Evolutionary conservation across 768 basidiomycete genomes (phyloP).

Genomic region (Calocera cornea): DNA sequence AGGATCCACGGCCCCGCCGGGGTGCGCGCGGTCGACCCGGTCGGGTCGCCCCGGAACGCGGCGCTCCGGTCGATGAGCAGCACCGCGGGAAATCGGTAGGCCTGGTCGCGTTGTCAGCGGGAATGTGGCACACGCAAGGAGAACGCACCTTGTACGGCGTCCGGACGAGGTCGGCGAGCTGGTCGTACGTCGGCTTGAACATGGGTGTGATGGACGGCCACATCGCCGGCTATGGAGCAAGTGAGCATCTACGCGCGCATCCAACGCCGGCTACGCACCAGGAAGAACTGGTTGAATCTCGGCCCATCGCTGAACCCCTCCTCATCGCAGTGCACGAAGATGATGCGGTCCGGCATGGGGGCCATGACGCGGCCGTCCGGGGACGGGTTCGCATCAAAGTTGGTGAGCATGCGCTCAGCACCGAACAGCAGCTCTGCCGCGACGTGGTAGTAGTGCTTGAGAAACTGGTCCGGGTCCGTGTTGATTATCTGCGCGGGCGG

Average conservation of each 20-base stretch:
- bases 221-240: not conserved
- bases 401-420: slow-evolving; percentile 46
- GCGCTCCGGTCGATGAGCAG: slow-evolving; percentile 66
- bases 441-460: slow-evolving; percentile 80
- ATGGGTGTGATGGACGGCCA: slow-evolving; percentile 2
- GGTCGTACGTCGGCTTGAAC: not conserved
- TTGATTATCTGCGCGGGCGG: slow-evolving; percentile 26
- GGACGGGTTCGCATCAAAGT: slow-evolving; percentile 20
- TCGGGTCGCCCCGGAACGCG: slow-evolving; percentile 49
- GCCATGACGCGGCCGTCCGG: slow-evolving; percentile 25
- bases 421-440: slow-evolving; percentile 71
- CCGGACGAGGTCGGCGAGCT: not conserved
- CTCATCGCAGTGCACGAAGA: slow-evolving; percentile 40
- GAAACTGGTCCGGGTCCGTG: slow-evolving; percentile 63
- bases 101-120: slow-evolving; percentile 16
- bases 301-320: slow-evolving; percentile 44
- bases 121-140: not conserved
- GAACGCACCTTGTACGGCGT: not conserved
- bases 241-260: not conserved
- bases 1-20: slow-evolving; percentile 42
- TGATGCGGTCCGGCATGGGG: slow-evolving; percentile 50
- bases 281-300: slow-evolving; percentile 62
- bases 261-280: slow-evolving; percentile 38
- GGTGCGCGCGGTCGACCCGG: slow-evolving; percentile 53
- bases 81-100: slow-evolving; percentile 58